Conservation (phyloP, 805 yeast species). For the Cyberlindnera suaveolens region DNA sequence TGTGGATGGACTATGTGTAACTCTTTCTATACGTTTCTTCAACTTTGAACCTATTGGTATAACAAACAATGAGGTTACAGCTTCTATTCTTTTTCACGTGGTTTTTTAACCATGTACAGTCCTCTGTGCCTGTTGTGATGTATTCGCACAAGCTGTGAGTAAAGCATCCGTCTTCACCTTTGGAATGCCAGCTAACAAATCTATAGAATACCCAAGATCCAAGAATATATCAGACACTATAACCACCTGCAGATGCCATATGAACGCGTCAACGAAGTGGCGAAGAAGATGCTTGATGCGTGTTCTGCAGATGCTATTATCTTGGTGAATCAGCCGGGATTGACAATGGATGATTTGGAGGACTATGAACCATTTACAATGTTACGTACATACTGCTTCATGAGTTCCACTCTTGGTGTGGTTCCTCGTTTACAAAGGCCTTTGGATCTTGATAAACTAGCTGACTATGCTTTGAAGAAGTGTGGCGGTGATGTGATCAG, state of each 20-base stretch:
- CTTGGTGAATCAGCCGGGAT: slow-evolving; percentile 48
- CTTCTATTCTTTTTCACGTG: background rate
- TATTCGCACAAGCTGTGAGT: slow-evolving; percentile 19
- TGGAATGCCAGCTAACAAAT: background rate
- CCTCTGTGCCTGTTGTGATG: slow-evolving; percentile 15
- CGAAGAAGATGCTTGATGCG: slow-evolving; percentile 26
- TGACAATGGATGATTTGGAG: slow-evolving; percentile 40
- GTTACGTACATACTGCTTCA: slow-evolving; percentile 42
- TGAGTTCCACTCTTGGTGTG: slow-evolving; percentile 56
- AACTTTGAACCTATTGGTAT: background rate
- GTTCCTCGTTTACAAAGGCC: slow-evolving; percentile 42
- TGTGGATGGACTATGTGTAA: too few relatives aligned
- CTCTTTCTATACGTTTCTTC: too few relatives aligned
- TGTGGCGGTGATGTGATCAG: slow-evolving; percentile 46
- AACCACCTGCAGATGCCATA: slow-evolving; percentile 20
- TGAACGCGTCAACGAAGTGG: slow-evolving; percentile 24
- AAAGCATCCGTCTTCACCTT: background rate
- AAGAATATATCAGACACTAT: slow-evolving; percentile 19
- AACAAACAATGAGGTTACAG: background rate
- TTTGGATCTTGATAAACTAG: slow-evolving; percentile 37
- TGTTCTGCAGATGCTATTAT: slow-evolving; percentile 56
- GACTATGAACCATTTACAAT: slow-evolving; percentile 38
- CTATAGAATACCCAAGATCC: slow-evolving; percentile 22
- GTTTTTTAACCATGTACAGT: background rate
- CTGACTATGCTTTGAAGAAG: slow-evolving; percentile 34